Evolutionary conservation across 495 filamentous ascomycete genomes (phyloP).

Genomic region (Acidiella bohemica): DNA sequence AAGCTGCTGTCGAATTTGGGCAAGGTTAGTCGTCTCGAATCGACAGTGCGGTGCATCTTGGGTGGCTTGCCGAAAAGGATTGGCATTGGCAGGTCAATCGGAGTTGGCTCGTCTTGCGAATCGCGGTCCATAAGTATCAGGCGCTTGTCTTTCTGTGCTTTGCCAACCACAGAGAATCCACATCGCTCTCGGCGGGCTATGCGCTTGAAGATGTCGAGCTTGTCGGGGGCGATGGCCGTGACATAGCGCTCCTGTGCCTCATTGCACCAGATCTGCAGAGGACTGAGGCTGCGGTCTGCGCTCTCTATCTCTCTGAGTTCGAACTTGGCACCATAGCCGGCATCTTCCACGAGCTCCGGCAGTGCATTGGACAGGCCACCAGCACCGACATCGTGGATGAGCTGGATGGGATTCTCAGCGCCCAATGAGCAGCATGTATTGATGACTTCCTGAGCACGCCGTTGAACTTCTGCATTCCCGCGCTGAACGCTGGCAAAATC

Average conservation of each 20-base stretch:
- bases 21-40: slow-evolving; percentile 54
- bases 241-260: slow-evolving; percentile 96
- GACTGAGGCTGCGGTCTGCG: slow-evolving; percentile 81
- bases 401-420: slow-evolving; percentile 70
- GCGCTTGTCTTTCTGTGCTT: slow-evolving; percentile 53
- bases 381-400: slow-evolving; percentile 95
- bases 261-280: slow-evolving; percentile 92
- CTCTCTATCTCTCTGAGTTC: slow-evolving; percentile 86
- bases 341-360: slow-evolving; percentile 83
- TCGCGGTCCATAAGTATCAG: slow-evolving; percentile 75
- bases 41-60: slow-evolving; percentile 67
- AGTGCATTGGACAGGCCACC: slow-evolving; percentile 90
- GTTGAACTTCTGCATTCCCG: slow-evolving; percentile 88
- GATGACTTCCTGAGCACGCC: slow-evolving; percentile 92
- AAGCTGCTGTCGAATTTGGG: slow-evolving; percentile 60
- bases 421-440: slow-evolving; percentile 81
- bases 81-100: slow-evolving; percentile 85
- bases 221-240: slow-evolving; percentile 60
- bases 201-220: slow-evolving; percentile 66
- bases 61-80: slow-evolving; percentile 84
- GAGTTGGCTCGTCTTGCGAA: slow-evolving; percentile 56
- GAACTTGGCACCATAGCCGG: slow-evolving; percentile 73
- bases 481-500: slow-evolving; percentile 95
- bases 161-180: slow-evolving; percentile 85
- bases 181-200: slow-evolving; percentile 83